Evolutionary conservation across 192 early-diverging fungal species (phyloP).

Genomic region (Phlyctochytrium planicorne): DNA sequence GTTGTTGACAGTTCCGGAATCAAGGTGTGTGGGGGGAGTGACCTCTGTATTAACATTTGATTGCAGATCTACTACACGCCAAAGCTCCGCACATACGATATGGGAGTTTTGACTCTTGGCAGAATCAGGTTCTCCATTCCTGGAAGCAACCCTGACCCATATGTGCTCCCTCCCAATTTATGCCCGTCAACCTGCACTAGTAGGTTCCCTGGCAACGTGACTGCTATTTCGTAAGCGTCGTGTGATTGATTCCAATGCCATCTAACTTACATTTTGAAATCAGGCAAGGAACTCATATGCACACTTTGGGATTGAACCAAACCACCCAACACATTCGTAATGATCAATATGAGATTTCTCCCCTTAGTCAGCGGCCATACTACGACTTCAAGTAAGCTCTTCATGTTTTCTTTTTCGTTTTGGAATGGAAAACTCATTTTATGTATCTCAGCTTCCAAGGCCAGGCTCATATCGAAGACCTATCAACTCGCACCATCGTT

Average conservation of each 20-base stretch:
- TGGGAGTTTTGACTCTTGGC: constrained; percentile 12
- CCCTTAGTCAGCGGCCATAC: constrained; percentile 4
- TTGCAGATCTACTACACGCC: constrained; percentile 18
- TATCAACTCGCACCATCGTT: neutral
- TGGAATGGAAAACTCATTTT: neutral
- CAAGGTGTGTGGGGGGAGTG: no score
- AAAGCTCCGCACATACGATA: constrained; percentile 10
- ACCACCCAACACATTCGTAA: constrained; percentile 11
- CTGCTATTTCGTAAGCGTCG: neutral
- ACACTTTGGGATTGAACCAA: constrained; percentile 14
- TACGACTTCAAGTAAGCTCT: constrained; percentile 23
- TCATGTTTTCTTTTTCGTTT: neutral
- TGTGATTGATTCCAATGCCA: neutral
- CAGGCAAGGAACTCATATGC: constrained; percentile 9
- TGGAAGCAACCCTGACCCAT: constrained; percentile 4
- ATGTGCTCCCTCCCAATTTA: neutral
- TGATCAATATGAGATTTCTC: constrained; percentile 7
- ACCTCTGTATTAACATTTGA: neutral
- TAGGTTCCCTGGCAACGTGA: constrained; percentile 17
- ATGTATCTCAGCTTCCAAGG: constrained; percentile 10
- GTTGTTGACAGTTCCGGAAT: constrained; percentile 22
- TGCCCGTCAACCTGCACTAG: constrained; percentile 22
- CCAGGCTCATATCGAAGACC: neutral
- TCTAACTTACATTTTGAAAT: neutral
- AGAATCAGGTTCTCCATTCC: constrained; percentile 9